These are phyloP conservation scores for Nemophila menziesii DNA, from an alignment of 257 asterid genomes.

Conservation along the genomic window DNA sequence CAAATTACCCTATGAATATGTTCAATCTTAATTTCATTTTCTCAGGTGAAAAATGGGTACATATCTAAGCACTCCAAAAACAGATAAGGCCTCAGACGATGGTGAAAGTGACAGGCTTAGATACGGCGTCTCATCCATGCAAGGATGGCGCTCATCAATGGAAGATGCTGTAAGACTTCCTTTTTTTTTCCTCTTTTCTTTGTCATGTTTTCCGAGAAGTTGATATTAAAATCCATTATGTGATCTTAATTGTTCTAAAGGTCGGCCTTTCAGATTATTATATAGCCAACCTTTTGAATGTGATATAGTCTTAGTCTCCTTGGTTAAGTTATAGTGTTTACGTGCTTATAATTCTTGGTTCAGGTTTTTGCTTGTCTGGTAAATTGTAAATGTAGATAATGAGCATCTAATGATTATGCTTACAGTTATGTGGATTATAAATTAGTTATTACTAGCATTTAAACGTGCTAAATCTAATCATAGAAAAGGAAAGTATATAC, in stretches of 20 bases:
- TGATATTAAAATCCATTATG: background rate
- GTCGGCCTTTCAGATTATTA: too few species aligned
- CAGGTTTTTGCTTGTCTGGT: too few species aligned
- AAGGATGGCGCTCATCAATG: slow-evolving; percentile 93
- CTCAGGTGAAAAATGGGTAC: slow-evolving; percentile 66
- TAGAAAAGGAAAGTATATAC: background rate
- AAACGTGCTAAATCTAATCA: background rate
- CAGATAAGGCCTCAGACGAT: slow-evolving; percentile 65
- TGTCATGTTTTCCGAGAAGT: too few species aligned
- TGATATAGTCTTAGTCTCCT: background rate
- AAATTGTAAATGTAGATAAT: too few species aligned
- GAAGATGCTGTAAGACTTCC: slow-evolving; percentile 81
- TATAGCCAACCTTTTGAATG: background rate
- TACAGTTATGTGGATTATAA: background rate
- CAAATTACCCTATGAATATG: too few species aligned
- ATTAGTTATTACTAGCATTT: background rate
- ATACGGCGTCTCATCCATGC: slow-evolving; percentile 85
- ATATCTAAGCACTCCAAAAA: slow-evolving; percentile 80
- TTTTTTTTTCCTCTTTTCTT: too few species aligned
- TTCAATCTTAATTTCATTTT: background rate
- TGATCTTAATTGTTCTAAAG: background rate
- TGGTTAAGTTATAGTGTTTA: background rate
- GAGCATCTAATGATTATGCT: background rate
- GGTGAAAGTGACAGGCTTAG: slow-evolving; percentile 70
- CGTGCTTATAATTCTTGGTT: background rate